These are phyloP conservation scores for Camelina neglecta DNA, from an alignment of 345 rosid species.

Conservation along the genomic window DNA sequence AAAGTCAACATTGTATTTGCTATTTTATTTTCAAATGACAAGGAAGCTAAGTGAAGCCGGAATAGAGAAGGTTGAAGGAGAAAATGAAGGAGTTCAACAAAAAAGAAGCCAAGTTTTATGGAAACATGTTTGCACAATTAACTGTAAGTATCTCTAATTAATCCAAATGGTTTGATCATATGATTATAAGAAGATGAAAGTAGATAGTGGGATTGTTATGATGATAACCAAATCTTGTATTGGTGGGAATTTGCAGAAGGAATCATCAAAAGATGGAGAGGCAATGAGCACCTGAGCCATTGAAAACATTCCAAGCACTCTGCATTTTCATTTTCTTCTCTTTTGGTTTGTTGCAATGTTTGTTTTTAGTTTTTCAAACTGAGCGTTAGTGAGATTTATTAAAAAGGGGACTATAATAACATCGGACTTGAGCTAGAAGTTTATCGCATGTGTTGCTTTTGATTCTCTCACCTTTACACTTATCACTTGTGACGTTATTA, in stretches of 20 bases:
- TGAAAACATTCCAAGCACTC: neutral
- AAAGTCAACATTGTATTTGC: no score
- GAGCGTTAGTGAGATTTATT: conserved; percentile 7
- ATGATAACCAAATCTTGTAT: neutral
- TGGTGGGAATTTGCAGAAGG: conserved; percentile 51
- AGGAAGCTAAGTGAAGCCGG: no score
- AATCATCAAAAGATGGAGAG: conserved; percentile 31
- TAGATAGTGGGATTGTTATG: neutral
- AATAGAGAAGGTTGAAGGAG: no score
- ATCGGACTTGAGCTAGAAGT: neutral
- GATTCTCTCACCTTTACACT: no score
- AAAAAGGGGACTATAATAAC: neutral
- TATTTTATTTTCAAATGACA: no score
- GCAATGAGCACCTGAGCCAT: conserved; percentile 2
- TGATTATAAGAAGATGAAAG: neutral
- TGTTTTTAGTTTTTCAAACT: neutral
- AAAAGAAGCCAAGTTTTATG: no score
- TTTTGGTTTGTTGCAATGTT: conserved; percentile 9
- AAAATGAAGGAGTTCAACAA: no score
- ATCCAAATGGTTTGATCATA: conserved; percentile 26
- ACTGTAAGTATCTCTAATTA: conserved; percentile 41
- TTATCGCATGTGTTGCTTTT: conserved; percentile 9
- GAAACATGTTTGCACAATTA: no score
- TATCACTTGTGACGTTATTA: no score
- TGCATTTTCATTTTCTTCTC: conserved; percentile 7